A percentile compares a stretch with the other conserved stretches of the same genome.
phyloP scores from a whole-genome alignment of 192 early-diverging fungal genomes.

The Backusella morwellensis region DNA sequence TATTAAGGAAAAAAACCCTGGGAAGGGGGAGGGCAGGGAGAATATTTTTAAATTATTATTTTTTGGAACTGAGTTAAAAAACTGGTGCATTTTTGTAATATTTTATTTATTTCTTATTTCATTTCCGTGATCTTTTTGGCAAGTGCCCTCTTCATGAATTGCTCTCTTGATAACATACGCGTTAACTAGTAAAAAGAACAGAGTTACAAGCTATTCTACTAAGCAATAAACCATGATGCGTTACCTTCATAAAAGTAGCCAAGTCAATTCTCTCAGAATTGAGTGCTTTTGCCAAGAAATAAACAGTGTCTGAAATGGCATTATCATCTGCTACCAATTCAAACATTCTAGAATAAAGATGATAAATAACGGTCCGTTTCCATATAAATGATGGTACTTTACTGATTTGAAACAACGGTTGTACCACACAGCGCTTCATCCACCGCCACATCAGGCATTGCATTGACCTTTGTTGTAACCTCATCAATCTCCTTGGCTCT shows the following conservation, averaged over 20 bases:
- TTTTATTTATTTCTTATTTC: background rate
- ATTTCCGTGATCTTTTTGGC: constrained; percentile 64
- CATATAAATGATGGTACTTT: constrained; percentile 4
- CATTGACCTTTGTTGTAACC: constrained; percentile 47
- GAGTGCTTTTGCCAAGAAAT: constrained; percentile 77
- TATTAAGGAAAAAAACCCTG: background rate
- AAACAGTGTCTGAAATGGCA: constrained; percentile 86
- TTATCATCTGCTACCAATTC: constrained; percentile 87
- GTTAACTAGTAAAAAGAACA: constrained; percentile 51
- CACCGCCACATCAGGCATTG: constrained; percentile 59
- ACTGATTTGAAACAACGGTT: constrained; percentile 71
- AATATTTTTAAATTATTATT: background rate
- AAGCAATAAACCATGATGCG: background rate
- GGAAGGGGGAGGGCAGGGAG: background rate
- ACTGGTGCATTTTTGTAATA: too few species aligned
- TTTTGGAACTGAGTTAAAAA: background rate
- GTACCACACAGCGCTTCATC: constrained; percentile 63
- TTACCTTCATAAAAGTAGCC: constrained; percentile 76
- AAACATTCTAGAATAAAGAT: constrained; percentile 63
- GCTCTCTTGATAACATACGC: constrained; percentile 79
- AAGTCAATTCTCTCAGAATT: constrained; percentile 73
- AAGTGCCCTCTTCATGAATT: constrained; percentile 85
- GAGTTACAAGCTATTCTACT: background rate
- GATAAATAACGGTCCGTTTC: constrained; percentile 12
- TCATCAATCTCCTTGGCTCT: constrained; percentile 59